phyloP scores from a whole-genome alignment of 2,329 filamentous ascomycete species.

The Aspergillus quadricinctus region DNA sequence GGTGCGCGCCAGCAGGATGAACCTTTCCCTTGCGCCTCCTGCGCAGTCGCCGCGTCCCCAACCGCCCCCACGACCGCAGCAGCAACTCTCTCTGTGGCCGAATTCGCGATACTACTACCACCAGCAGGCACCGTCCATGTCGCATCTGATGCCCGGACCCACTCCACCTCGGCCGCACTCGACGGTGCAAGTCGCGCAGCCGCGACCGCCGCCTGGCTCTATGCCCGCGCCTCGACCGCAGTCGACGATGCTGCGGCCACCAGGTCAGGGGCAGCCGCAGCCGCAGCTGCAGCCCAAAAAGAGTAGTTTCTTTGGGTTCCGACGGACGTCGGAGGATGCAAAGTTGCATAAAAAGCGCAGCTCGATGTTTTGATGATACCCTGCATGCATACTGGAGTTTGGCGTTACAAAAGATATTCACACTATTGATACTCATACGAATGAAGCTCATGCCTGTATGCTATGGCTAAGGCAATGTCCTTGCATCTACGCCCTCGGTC shows the following conservation, averaged over 20 bases:
- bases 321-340: conserved; percentile 30
- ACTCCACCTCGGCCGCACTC: no score
- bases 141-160: conserved; percentile 6
- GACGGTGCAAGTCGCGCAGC: neutral
- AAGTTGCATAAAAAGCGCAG: conserved; percentile 44
- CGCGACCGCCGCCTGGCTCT: neutral
- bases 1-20: conserved; percentile 19
- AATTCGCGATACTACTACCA: conserved; percentile 13
- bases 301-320: conserved; percentile 44
- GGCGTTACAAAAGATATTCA: neutral
- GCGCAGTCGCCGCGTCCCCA: conserved; percentile 17
- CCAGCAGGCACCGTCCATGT: conserved; percentile 8
- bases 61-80: conserved; percentile 18
- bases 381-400: conserved; percentile 1
- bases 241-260: conserved; percentile 15
- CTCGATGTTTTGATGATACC: conserved; percentile 40
- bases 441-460: no score
- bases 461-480: conserved; percentile 4
- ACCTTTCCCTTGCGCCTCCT: conserved; percentile 7
- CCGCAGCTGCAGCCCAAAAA: conserved; percentile 33
- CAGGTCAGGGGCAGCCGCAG: conserved; percentile 8
- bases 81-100: conserved; percentile 8
- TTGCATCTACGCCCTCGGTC: conserved; percentile 21
- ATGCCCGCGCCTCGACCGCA: conserved; percentile 8
- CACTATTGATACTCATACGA: neutral